Evolutionary conservation across 2,329 filamentous ascomycete species (phyloP), one percentile per base, ranked within the genome.

Genomic region (Sclerotinia spermophila): DNA sequence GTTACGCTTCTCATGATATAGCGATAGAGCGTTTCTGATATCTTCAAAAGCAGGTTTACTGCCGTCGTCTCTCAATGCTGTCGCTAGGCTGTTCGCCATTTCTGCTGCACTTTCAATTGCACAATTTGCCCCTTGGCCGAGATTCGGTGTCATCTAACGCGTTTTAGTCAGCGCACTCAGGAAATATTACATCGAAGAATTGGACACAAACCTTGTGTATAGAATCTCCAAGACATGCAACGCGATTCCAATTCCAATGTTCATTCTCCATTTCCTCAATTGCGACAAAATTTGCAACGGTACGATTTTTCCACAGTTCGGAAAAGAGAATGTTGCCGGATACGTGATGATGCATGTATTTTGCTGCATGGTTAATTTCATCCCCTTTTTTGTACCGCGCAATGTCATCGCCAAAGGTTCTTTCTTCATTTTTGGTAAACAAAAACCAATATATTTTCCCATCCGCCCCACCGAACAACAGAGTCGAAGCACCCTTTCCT

Each of bases 81-180:
- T 67, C 5, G 64, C 7, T 38, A 82, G 72, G 17, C 75, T 72
- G 48, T 81, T 81, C 17, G 79, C 76, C 5, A 82, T 73, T 15
- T 75, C 74, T 7, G 81, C 81, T 3, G 79, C 81, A 67, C 78
- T 78, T 72, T 83, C 81, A 24, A 83, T 81, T 1, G 81, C 81
- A 69, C 75, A 77, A 72, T 83, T 83, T 24, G 79, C 82, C 0
- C 82, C 81, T 74, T 82, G 81, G 13, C 81, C 81, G 2, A 68
- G 53, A 51, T 68, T 68, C 11, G 66, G 66, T 59, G 66, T 59
- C 55, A 68, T 68, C 66, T 68, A 35, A 24, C 5, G 40, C 13
- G 5, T 45, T 13, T 38, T 5, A 3, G 19, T 68, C 15, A 68
- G 66, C 42, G 51, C 44, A n/a, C 21, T 5, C 13, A 11, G 17